Conservation (phyloP, 1,284 basidiomycete species). For the Tilletia indica region DNA sequence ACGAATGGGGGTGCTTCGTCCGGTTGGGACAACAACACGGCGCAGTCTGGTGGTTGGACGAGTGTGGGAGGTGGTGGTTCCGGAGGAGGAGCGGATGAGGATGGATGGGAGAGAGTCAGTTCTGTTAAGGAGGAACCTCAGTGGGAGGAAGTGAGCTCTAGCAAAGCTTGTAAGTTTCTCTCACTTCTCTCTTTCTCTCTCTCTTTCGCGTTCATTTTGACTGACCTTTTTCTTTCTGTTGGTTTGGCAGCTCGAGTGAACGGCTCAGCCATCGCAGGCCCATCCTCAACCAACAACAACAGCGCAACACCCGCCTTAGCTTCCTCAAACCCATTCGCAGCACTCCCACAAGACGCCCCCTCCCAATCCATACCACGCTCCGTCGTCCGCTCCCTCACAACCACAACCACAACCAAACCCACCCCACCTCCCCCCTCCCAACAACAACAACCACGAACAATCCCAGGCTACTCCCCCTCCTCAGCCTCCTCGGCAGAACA, state of each 20-base stretch:
- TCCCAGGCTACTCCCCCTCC: conserved; percentile 2
- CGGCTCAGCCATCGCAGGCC: background rate
- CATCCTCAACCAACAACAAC: too few relatives aligned
- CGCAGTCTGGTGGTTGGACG: background rate
- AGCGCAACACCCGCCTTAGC: conserved; percentile 23
- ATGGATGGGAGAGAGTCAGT: conserved; percentile 11
- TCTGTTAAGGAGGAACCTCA: conserved; percentile 8
- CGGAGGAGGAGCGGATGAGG: background rate
- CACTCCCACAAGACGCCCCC: conserved; percentile 31
- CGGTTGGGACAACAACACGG: background rate
- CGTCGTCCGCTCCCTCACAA: conserved; percentile 20
- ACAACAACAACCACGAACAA: conserved; percentile 19
- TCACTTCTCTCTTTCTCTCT: background rate
- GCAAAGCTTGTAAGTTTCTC: background rate
- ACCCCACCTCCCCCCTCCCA: conserved; percentile 1
- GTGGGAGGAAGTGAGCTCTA: conserved; percentile 14
- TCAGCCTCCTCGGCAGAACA: conserved; percentile 13
- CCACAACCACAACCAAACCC: conserved; percentile 20
- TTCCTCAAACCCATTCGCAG: conserved; percentile 35
- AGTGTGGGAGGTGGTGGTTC: background rate
- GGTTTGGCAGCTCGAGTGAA: background rate
- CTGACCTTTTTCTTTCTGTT: background rate
- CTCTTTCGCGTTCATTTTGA: background rate
- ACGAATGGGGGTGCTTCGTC: background rate
- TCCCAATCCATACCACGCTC: conserved; percentile 13